Conservation (phyloP, 331 rosid genomes). For the Quercus phellos region DNA sequence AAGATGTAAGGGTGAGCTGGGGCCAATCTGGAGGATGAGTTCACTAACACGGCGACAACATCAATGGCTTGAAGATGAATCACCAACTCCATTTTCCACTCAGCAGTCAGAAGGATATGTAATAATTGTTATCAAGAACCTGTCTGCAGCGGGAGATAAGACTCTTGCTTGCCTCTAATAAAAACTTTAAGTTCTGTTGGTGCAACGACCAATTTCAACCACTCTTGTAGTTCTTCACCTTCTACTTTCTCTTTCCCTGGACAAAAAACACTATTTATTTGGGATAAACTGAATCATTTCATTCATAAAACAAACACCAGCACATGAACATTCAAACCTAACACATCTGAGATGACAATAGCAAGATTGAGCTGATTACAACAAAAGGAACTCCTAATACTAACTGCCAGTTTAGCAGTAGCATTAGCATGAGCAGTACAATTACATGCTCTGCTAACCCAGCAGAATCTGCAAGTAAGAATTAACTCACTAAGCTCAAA, state of each 20-base stretch:
- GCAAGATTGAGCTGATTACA: background rate
- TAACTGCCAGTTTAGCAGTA: too few species aligned
- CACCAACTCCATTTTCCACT: slow-evolving; percentile 23
- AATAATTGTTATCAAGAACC: slow-evolving; percentile 29
- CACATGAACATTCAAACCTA: too few species aligned
- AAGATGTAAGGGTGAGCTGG: slow-evolving; percentile 35
- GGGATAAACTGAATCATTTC: too few species aligned
- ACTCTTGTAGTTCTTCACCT: slow-evolving; percentile 86
- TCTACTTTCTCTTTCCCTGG: slow-evolving; percentile 88
- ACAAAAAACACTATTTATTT: slow-evolving; percentile 21
- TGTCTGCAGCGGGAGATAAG: slow-evolving; percentile 64
- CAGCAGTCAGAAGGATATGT: slow-evolving; percentile 17
- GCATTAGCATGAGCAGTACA: too few species aligned
- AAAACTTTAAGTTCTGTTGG: slow-evolving; percentile 69
- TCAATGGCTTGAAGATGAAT: slow-evolving; percentile 17
- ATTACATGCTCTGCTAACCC: too few species aligned
- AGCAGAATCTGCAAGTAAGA: too few species aligned
- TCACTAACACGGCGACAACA: slow-evolving; percentile 27
- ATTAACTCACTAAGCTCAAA: too few species aligned
- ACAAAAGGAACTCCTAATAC: background rate
- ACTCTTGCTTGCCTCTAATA: slow-evolving; percentile 48
- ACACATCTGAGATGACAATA: too few species aligned
- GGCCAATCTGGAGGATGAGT: slow-evolving; percentile 29
- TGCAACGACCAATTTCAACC: slow-evolving; percentile 83
- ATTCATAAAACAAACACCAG: too few species aligned